Conservation (phyloP, 2,329 filamentous ascomycete genomes). For the Pyricularia sp. region DNA sequence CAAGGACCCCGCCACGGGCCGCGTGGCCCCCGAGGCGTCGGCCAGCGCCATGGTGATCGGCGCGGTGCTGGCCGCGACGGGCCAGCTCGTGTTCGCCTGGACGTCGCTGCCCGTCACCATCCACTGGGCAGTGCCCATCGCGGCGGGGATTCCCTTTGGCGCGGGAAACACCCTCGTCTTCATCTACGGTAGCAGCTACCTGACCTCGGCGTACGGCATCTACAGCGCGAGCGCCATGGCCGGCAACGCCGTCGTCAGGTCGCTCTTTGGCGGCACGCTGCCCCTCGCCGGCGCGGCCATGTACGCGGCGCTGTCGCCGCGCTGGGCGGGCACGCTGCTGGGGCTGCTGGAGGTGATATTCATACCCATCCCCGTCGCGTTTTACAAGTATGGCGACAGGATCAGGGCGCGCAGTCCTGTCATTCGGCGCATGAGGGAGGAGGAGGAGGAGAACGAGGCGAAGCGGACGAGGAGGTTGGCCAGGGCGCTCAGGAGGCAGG, state of each 20-base stretch:
- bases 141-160: constrained; percentile 69
- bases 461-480: background rate
- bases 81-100: constrained; percentile 83
- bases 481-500: background rate
- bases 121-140: constrained; percentile 69
- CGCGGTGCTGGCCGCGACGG: constrained; percentile 62
- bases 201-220: constrained; percentile 66
- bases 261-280: constrained; percentile 58
- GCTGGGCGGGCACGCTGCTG: constrained; percentile 66
- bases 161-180: constrained; percentile 66
- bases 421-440: constrained; percentile 30
- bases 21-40: constrained; percentile 67
- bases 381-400: constrained; percentile 48
- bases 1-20: constrained; percentile 65
- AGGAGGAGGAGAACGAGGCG: constrained; percentile 24
- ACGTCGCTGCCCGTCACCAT: constrained; percentile 69
- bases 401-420: constrained; percentile 38
- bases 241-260: constrained; percentile 63
- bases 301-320: constrained; percentile 56
- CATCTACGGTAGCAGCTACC: constrained; percentile 70
- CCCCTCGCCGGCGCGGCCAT: constrained; percentile 65
- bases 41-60: constrained; percentile 74
- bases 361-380: constrained; percentile 67
- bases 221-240: constrained; percentile 70
- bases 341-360: constrained; percentile 59